These are phyloP conservation scores for Globisporangium spiculum DNA, from an alignment of 352 stramenopile species.

Conservation along the genomic window DNA sequence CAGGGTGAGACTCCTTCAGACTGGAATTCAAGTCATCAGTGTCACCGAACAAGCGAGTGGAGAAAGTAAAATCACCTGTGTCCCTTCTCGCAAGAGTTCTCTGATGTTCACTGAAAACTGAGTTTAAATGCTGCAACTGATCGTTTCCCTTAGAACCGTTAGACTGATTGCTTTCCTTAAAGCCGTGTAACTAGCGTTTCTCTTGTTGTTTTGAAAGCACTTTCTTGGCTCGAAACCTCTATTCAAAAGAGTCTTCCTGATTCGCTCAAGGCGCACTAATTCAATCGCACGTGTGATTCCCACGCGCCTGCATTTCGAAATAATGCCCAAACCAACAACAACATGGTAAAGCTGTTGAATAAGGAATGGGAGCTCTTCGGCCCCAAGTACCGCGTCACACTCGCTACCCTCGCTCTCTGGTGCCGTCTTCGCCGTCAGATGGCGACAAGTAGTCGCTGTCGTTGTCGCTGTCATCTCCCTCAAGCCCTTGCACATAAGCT, in stretches of 20 bases:
- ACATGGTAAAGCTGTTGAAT: constrained; percentile 59
- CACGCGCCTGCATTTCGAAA: not conserved
- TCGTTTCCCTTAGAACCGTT: too few species aligned
- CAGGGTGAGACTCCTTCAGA: too few species aligned
- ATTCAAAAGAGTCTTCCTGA: not conserved
- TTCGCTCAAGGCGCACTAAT: not conserved
- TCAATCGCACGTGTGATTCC: not conserved
- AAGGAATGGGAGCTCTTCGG: constrained; percentile 75
- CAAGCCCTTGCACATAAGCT: not conserved
- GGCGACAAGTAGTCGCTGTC: not conserved
- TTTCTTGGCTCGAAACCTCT: too few species aligned
- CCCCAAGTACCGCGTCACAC: constrained; percentile 34
- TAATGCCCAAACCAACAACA: not conserved
- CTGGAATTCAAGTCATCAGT: too few species aligned
- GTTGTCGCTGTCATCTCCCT: not conserved
- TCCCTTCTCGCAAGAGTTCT: too few species aligned
- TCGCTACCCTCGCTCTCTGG: not conserved
- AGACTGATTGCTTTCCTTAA: too few species aligned
- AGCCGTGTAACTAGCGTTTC: too few species aligned
- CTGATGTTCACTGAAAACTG: too few species aligned
- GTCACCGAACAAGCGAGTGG: too few species aligned
- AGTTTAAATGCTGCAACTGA: too few species aligned
- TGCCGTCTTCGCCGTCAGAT: not conserved
- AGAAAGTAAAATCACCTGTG: too few species aligned
- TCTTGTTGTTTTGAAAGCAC: too few species aligned